Conservation (phyloP, 768 basidiomycete genomes). For the Austroboletus eburneus region DNA sequence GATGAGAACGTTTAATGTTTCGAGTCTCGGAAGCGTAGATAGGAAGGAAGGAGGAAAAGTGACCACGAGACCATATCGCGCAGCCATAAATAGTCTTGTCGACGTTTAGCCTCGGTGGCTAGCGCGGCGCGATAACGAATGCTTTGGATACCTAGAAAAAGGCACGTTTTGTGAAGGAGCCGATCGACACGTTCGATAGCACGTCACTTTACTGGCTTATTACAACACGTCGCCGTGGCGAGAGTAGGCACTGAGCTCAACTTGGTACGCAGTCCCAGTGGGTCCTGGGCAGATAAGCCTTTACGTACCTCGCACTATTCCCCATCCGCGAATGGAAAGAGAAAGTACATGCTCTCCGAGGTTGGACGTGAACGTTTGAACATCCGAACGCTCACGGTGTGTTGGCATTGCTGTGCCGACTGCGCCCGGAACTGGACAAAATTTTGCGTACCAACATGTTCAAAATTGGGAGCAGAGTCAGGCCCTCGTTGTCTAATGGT, state of each 20-base stretch:
- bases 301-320: background rate
- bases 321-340: background rate
- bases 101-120: background rate
- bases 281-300: constrained; percentile 8
- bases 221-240: background rate
- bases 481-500: constrained; percentile 86
- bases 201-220: background rate
- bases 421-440: no score
- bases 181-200: background rate
- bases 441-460: no score
- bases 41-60: constrained; percentile 14
- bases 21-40: constrained; percentile 6
- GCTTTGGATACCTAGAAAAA: background rate
- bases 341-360: background rate
- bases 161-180: background rate
- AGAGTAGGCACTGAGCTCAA: background rate
- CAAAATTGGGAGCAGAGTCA: background rate
- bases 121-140: constrained; percentile 10
- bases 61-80: background rate
- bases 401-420: no score
- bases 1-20: background rate
- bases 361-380: no score
- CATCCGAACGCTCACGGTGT: no score
- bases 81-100: constrained; percentile 10
- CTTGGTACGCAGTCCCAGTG: background rate